Conservation (phyloP, 805 yeast genomes). For the Scheffersomyces spartinae region DNA sequence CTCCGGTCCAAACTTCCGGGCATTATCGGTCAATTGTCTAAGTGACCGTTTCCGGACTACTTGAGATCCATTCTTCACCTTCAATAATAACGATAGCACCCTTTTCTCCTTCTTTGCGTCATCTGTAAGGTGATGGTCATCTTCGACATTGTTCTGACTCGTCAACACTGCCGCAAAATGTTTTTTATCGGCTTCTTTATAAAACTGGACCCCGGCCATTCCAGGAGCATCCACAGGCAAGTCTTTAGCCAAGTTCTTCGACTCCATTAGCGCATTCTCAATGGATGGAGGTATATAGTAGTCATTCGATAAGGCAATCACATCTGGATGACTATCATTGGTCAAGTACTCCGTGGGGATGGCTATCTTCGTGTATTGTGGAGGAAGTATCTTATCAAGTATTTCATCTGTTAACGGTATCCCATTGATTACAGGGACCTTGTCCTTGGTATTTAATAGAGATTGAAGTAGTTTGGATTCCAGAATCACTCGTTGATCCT, state of each 20-base stretch:
- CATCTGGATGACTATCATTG: conserved; percentile 22
- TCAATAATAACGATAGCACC: conserved; percentile 52
- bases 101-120: conserved; percentile 50
- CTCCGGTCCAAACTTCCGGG: conserved; percentile 58
- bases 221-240: conserved; percentile 51
- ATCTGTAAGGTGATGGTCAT: conserved; percentile 23
- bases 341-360: conserved; percentile 36
- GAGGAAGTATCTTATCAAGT: conserved; percentile 39
- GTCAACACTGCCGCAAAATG: conserved; percentile 52
- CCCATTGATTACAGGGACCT: conserved; percentile 18
- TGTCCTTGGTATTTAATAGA: conserved; percentile 6
- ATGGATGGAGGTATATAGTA: conserved; percentile 46
- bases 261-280: conserved; percentile 11
- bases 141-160: conserved; percentile 10
- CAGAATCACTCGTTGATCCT: conserved; percentile 6
- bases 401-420: conserved; percentile 31
- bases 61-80: conserved; percentile 71
- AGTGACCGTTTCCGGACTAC: conserved; percentile 56
- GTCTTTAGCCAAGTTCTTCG: conserved; percentile 13
- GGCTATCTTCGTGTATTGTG: conserved; percentile 33
- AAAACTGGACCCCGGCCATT: conserved; percentile 50
- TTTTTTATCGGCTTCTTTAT: conserved; percentile 61
- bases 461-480: conserved; percentile 17
- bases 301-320: conserved; percentile 12
- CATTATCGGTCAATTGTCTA: conserved; percentile 52